These are phyloP conservation scores for Phytophthora cactorum DNA, from an alignment of 352 stramenopile species.

Conservation along the genomic window DNA sequence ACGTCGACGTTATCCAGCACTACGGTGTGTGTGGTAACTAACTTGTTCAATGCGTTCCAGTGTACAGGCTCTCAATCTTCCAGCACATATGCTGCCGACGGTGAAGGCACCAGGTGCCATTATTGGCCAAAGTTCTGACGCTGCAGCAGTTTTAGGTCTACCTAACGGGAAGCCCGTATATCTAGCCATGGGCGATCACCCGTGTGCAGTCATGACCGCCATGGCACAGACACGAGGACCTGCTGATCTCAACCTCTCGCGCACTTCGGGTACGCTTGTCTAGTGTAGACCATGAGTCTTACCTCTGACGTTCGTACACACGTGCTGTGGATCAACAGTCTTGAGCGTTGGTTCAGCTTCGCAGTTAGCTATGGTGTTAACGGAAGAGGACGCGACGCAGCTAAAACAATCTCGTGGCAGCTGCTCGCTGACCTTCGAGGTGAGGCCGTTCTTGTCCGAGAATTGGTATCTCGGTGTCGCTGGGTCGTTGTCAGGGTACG, in stretches of 20 bases:
- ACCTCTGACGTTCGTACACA: conserved; percentile 4
- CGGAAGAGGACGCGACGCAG: conserved; percentile 31
- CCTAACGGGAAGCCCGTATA: conserved; percentile 42
- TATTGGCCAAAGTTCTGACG: conserved; percentile 39
- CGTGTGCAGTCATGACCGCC: conserved; percentile 60
- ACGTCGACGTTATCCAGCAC: conserved; percentile 3
- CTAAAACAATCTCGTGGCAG: conserved; percentile 25
- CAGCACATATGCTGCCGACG: conserved; percentile 48
- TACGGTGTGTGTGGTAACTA: neutral
- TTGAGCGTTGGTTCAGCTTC: conserved; percentile 77
- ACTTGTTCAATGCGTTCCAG: conserved; percentile 24
- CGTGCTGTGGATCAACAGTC: conserved; percentile 34
- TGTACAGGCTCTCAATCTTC: conserved; percentile 57
- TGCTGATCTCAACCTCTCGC: conserved; percentile 34
- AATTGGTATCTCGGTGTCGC: conserved; percentile 62
- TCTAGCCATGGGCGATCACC: conserved; percentile 75
- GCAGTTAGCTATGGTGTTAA: conserved; percentile 72
- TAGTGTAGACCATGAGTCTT: neutral
- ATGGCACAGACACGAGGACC: conserved; percentile 34
- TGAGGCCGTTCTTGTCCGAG: conserved; percentile 62
- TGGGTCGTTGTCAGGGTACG: conserved; percentile 66
- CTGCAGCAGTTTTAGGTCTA: conserved; percentile 33
- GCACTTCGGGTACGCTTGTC: conserved; percentile 30
- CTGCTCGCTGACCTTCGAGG: conserved; percentile 55
- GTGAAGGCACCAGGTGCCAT: conserved; percentile 51